Percentiles rank a stretch among this genome's conserved stretches.
Conservation (phyloP, 495 filamentous ascomycete species). For the Penicillium maclennaniae region DNA sequence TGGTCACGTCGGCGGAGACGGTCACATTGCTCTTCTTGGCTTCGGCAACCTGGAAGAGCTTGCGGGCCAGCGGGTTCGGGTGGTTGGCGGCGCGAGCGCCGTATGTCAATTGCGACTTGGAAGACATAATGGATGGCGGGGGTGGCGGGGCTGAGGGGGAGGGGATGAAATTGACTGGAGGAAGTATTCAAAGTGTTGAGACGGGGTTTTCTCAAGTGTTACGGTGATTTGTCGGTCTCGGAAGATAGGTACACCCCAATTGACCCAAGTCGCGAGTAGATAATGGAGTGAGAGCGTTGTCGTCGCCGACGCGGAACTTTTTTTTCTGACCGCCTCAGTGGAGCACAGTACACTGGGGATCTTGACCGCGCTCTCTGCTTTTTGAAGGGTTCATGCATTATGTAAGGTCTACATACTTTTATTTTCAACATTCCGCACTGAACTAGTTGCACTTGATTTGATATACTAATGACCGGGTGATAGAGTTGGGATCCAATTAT, state of each 20-base stretch:
- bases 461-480: no score
- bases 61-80: constrained; percentile 41
- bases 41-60: constrained; percentile 45
- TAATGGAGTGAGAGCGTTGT: not conserved
- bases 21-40: constrained; percentile 50
- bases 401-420: no score
- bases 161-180: not conserved
- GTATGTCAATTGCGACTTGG: constrained; percentile 45
- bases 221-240: not conserved
- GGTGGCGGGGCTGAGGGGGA: constrained; percentile 14
- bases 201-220: not conserved
- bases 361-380: no score
- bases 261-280: not conserved
- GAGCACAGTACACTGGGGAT: not conserved
- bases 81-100: constrained; percentile 40
- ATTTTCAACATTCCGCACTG: no score
- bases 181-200: not conserved
- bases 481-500: no score
- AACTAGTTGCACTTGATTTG: no score
- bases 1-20: constrained; percentile 49
- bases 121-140: constrained; percentile 43
- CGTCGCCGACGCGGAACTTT: not conserved
- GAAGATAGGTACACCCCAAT: not conserved
- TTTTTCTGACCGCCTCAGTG: constrained; percentile 26
- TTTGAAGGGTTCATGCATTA: no score